These are phyloP conservation scores for Pleoardoris graminearum DNA, from an alignment of 2,329 filamentous ascomycete genomes.

Conservation along the genomic window DNA sequence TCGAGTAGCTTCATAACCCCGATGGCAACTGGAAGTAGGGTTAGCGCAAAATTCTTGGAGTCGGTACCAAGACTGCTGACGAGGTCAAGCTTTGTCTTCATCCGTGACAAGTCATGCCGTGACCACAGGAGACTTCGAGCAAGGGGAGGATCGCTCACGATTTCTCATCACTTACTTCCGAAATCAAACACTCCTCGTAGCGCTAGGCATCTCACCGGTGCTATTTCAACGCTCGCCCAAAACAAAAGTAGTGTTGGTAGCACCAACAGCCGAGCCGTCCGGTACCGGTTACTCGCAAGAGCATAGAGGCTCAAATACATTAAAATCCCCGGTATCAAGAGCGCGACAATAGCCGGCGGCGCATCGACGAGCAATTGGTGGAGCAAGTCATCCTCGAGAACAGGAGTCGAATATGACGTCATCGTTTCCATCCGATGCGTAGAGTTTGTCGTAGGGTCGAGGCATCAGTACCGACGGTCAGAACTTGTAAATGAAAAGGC, in stretches of 20 bases:
- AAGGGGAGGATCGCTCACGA: too few species aligned
- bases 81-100: too few species aligned
- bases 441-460: background rate
- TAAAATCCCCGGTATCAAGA: constrained; percentile 9
- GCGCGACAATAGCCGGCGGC: constrained; percentile 13
- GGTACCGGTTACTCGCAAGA: constrained; percentile 9
- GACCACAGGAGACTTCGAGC: too few species aligned
- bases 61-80: too few species aligned
- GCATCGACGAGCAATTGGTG: constrained; percentile 15
- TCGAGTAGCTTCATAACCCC: constrained; percentile 49
- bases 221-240: constrained; percentile 13
- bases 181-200: constrained; percentile 16
- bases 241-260: constrained; percentile 13
- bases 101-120: too few species aligned
- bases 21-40: constrained; percentile 35
- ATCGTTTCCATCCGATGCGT: background rate
- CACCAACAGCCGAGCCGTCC: constrained; percentile 6
- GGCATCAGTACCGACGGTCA: constrained; percentile 5
- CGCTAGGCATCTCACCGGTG: constrained; percentile 17
- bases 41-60: background rate
- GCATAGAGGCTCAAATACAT: constrained; percentile 16
- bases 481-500: background rate
- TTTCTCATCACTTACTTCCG: constrained; percentile 18
- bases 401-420: constrained; percentile 7
- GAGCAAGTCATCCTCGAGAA: constrained; percentile 11